These are phyloP conservation scores for Moniliella sp. DNA, from an alignment of 1,284 basidiomycete genomes.

Conservation along the genomic window DNA sequence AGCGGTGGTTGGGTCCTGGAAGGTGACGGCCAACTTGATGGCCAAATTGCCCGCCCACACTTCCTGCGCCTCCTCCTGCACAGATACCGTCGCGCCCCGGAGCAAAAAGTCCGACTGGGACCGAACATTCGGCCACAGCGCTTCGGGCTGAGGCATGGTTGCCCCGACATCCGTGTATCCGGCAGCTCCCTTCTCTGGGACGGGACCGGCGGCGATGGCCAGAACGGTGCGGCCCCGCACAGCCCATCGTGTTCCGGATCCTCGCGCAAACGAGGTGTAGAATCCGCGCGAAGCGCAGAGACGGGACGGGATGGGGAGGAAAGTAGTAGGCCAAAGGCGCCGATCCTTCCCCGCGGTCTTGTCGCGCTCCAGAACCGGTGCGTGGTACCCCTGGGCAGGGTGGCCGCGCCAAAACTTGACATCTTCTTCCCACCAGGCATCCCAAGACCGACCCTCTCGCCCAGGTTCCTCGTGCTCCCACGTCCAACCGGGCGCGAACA, in stretches of 20 bases:
- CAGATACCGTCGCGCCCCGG: not conserved
- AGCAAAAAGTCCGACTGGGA: not conserved
- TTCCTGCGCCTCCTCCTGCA: not conserved
- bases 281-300: not conserved
- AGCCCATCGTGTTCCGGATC: constrained; percentile 14
- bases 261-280: constrained; percentile 10
- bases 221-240: constrained; percentile 7
- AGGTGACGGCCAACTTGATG: not conserved
- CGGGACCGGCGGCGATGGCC: not conserved
- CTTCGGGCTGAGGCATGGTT: constrained; percentile 10
- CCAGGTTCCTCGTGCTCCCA: constrained; percentile 15
- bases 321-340: constrained; percentile 3
- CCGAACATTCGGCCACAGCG: constrained; percentile 1
- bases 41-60: not conserved
- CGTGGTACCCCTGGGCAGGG: not conserved
- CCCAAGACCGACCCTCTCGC: constrained; percentile 6
- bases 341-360: constrained; percentile 1
- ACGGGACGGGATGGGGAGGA: not conserved
- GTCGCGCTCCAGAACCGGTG: not conserved
- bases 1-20: not conserved
- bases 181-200: not conserved
- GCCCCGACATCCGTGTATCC: constrained; percentile 12
- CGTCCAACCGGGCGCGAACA: constrained; percentile 27
- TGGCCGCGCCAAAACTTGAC: constrained; percentile 5
- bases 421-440: constrained; percentile 16